These are phyloP conservation scores for Xylaria intraflava DNA, from an alignment of 495 filamentous ascomycete species.

Conservation along the genomic window DNA sequence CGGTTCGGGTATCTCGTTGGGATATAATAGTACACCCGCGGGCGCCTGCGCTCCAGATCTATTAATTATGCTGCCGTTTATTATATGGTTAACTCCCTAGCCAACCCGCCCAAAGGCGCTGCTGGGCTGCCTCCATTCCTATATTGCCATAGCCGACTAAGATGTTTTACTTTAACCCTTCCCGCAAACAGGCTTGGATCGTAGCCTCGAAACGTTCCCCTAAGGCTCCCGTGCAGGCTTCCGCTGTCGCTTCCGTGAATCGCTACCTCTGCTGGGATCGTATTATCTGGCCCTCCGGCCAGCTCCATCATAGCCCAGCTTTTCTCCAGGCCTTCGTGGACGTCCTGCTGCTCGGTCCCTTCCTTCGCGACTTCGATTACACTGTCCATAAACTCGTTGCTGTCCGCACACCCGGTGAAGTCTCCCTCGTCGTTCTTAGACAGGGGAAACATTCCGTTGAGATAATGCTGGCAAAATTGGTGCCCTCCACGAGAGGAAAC, in stretches of 20 bases:
- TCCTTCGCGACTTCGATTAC: slow-evolving; percentile 37
- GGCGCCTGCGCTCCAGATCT: not conserved
- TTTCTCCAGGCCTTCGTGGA: slow-evolving; percentile 35
- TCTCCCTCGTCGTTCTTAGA: slow-evolving; percentile 23
- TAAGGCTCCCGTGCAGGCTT: slow-evolving; percentile 12
- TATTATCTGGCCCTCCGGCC: slow-evolving; percentile 12
- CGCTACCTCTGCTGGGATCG: slow-evolving; percentile 26
- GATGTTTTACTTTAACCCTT: slow-evolving; percentile 52
- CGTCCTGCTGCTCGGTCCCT: slow-evolving; percentile 30
- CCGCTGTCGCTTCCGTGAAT: slow-evolving; percentile 16
- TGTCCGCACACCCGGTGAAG: slow-evolving; percentile 30
- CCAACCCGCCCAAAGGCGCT: slow-evolving; percentile 22
- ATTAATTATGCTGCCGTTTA: not conserved
- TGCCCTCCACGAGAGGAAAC: slow-evolving; percentile 56
- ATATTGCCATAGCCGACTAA: slow-evolving; percentile 70
- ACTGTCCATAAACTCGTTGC: slow-evolving; percentile 54
- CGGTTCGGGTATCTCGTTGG: not conserved
- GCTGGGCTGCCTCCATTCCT: slow-evolving; percentile 57
- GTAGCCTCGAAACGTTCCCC: slow-evolving; percentile 9
- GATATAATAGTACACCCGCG: not conserved
- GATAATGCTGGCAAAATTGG: slow-evolving; percentile 73
- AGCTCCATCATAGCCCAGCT: slow-evolving; percentile 24
- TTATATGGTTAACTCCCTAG: slow-evolving; percentile 4
- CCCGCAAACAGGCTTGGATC: slow-evolving; percentile 14
- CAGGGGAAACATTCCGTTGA: slow-evolving; percentile 71